Evolutionary conservation across 345 rosid species (phyloP).

Genomic region (Combretum micranthum): DNA sequence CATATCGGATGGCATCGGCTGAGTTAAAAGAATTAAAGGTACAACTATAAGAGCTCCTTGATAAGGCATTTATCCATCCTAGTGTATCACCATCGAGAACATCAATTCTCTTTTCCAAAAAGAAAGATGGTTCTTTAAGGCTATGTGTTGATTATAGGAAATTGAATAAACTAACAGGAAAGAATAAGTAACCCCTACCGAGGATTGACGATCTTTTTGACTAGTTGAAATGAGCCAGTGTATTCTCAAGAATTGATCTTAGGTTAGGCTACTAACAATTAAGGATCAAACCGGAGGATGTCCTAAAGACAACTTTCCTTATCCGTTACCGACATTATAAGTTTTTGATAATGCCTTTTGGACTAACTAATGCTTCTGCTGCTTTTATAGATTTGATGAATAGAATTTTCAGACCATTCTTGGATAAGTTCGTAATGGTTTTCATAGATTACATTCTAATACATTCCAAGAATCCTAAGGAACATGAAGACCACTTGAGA

Average conservation of each 20-base stretch:
- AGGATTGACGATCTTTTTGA: not conserved
- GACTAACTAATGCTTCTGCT: not conserved
- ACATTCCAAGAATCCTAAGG: too few species aligned
- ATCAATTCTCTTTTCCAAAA: not conserved
- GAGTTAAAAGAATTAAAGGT: too few species aligned
- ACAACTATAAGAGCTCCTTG: too few species aligned
- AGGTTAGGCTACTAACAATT: not conserved
- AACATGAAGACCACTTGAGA: too few species aligned
- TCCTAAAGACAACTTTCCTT: not conserved
- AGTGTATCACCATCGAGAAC: too few species aligned
- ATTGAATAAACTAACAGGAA: not conserved
- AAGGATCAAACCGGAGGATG: not conserved
- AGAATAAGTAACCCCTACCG: conserved; percentile 2
- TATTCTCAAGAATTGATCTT: not conserved
- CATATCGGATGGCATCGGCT: too few species aligned
- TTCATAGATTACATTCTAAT: too few species aligned
- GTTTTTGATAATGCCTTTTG: not conserved
- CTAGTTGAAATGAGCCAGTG: not conserved
- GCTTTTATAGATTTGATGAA: not conserved
- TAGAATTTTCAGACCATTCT: not conserved
- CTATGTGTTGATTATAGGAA: not conserved
- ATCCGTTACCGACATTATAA: not conserved
- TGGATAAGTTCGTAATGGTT: not conserved
- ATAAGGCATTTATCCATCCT: too few species aligned
- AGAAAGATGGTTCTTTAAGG: not conserved